These are phyloP conservation scores for Citrus australasica DNA, from an alignment of 345 rosid species.

Conservation along the genomic window DNA sequence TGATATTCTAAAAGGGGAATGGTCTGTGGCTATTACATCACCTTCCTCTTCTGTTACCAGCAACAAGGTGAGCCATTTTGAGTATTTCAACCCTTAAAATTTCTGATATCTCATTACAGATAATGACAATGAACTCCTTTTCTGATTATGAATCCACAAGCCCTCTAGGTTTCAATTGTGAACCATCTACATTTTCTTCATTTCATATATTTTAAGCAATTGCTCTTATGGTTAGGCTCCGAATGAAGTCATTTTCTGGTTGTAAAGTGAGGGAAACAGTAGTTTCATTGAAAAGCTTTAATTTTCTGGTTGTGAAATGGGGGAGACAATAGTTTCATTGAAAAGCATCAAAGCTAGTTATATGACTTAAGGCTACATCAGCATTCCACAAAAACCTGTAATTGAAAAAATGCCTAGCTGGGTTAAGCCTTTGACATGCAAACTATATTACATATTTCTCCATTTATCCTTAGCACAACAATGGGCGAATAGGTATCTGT, in stretches of 20 bases:
- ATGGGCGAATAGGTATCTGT: background rate
- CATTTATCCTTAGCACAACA: background rate
- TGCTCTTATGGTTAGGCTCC: background rate
- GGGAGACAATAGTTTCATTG: background rate
- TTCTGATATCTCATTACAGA: background rate
- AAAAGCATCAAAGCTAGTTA: background rate
- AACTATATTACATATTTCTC: constrained; percentile 4
- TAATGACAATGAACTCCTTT: background rate
- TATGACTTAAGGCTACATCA: background rate
- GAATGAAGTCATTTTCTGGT: background rate
- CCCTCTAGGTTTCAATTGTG: background rate
- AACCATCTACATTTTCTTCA: background rate
- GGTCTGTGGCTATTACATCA: constrained; percentile 77
- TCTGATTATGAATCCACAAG: background rate
- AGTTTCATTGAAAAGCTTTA: background rate
- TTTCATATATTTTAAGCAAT: background rate
- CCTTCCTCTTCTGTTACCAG: constrained; percentile 67
- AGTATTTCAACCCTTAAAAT: background rate
- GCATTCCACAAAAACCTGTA: background rate
- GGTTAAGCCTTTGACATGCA: background rate
- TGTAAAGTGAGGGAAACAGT: background rate
- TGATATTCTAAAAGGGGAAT: constrained; percentile 70
- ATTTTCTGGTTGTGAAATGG: background rate
- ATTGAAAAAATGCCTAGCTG: background rate
- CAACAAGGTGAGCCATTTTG: constrained; percentile 52